Conservation (phyloP, 2,329 filamentous ascomycete species). For the Berkeleyomyces basicola region DNA sequence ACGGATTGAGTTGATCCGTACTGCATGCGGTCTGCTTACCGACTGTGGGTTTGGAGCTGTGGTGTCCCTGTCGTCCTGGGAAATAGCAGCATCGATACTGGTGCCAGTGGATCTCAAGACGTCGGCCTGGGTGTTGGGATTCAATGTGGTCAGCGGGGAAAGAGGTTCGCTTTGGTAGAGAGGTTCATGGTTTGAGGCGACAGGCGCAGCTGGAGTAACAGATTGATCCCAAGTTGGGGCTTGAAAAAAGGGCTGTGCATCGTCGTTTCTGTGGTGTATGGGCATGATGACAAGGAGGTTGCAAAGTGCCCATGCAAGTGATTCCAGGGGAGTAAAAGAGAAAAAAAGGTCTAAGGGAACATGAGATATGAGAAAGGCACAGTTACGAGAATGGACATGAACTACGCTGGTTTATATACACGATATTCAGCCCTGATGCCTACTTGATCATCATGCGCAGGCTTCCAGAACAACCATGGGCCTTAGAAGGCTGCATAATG, state of each 20-base stretch:
- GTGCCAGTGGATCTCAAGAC: not conserved
- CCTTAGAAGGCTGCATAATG: not conserved
- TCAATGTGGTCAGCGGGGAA: constrained; percentile 8
- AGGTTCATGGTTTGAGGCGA: not conserved
- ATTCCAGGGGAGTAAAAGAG: not conserved
- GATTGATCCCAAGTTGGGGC: not conserved
- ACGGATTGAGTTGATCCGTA: constrained; percentile 5
- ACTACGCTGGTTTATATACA: not conserved
- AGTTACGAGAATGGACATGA: not conserved
- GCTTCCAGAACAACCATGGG: not conserved
- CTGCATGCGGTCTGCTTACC: not conserved
- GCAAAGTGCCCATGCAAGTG: not conserved
- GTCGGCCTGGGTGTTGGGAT: not conserved
- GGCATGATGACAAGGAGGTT: not conserved
- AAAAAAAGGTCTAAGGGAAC: not conserved
- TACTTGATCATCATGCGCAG: not conserved
- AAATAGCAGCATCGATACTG: not conserved
- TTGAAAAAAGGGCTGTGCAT: constrained; percentile 1
- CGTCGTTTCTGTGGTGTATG: not conserved
- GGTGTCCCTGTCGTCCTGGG: not conserved
- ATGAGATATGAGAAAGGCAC: not conserved
- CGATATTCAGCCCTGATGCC: not conserved
- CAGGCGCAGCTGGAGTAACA: not conserved
- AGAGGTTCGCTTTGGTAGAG: constrained; percentile 3
- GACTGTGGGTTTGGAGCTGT: not conserved